Conservation (phyloP, 805 yeast genomes). For the Hermanozyma aechmeae region DNA sequence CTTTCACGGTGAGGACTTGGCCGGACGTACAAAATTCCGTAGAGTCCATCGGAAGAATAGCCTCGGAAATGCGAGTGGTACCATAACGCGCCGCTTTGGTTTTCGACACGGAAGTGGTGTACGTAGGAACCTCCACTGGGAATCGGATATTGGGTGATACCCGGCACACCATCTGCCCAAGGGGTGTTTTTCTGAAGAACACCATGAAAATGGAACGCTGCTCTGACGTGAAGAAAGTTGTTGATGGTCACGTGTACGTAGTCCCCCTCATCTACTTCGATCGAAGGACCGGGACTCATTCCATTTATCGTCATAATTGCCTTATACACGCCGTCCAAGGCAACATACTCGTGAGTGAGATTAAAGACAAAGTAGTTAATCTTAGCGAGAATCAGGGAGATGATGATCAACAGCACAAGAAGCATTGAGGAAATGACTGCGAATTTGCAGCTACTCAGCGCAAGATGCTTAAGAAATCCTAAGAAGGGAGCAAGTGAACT, state of each 20-base stretch:
- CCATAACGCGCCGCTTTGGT: slow-evolving; percentile 45
- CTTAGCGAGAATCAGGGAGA: neutral
- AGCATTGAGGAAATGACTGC: too few relatives aligned
- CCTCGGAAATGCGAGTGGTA: slow-evolving; percentile 44
- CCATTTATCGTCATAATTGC: slow-evolving; percentile 31
- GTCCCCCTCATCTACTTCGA: slow-evolving; percentile 26
- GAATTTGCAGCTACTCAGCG: too few relatives aligned
- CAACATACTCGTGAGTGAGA: slow-evolving; percentile 4
- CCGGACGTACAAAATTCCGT: slow-evolving; percentile 38
- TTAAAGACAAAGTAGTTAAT: slow-evolving; percentile 3
- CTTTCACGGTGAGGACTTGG: slow-evolving; percentile 18
- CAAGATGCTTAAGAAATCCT: too few relatives aligned
- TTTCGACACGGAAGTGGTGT: slow-evolving; percentile 29
- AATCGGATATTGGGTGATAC: slow-evolving; percentile 44
- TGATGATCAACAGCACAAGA: too few relatives aligned
- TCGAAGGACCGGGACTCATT: slow-evolving; percentile 41
- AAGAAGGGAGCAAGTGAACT: too few relatives aligned
- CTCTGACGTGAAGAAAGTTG: slow-evolving; percentile 28
- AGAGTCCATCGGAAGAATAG: slow-evolving; percentile 40
- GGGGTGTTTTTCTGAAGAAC: slow-evolving; percentile 36
- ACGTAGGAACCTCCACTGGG: slow-evolving; percentile 30
- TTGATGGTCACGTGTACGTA: slow-evolving; percentile 24
- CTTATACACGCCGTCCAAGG: slow-evolving; percentile 26
- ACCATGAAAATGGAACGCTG: slow-evolving; percentile 49
- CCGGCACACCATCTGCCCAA: slow-evolving; percentile 43